These are phyloP conservation scores for Strobilomyces echinocephalus DNA, from an alignment of 768 basidiomycete species.

Conservation along the genomic window DNA sequence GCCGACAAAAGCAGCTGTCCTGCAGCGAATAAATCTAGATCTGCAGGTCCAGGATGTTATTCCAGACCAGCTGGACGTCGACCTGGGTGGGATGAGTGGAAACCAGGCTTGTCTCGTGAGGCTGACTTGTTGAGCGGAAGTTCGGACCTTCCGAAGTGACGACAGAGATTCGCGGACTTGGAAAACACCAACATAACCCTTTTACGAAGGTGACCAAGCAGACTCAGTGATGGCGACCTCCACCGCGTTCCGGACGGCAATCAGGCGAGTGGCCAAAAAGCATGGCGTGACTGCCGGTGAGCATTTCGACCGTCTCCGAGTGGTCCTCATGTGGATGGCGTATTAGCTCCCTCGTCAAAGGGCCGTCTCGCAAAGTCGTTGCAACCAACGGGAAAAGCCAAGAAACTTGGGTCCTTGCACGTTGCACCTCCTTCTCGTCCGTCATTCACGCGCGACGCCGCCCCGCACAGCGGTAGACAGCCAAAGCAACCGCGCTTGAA, in stretches of 20 bases:
- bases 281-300: slow-evolving; percentile 10
- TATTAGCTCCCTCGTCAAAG: slow-evolving; percentile 21
- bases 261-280: slow-evolving; percentile 13
- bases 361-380: slow-evolving; percentile 27
- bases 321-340: background rate
- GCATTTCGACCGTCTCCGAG: background rate
- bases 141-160: too few relatives aligned
- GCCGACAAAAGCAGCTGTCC: too few relatives aligned
- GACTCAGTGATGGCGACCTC: slow-evolving; percentile 2
- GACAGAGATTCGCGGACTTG: slow-evolving; percentile 8
- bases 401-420: slow-evolving; percentile 25
- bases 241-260: slow-evolving; percentile 1
- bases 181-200: background rate
- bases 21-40: background rate
- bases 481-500: slow-evolving; percentile 13
- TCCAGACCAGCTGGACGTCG: too few relatives aligned
- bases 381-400: slow-evolving; percentile 24
- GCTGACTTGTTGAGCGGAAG: background rate
- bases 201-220: background rate
- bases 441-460: slow-evolving; percentile 13
- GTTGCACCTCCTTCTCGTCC: slow-evolving; percentile 18
- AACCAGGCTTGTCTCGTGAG: background rate
- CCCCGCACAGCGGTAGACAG: slow-evolving; percentile 17
- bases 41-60: background rate
- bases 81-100: background rate